phyloP scores from a whole-genome alignment of 1,284 basidiomycete species.

The Nidula niveotomentosa region DNA sequence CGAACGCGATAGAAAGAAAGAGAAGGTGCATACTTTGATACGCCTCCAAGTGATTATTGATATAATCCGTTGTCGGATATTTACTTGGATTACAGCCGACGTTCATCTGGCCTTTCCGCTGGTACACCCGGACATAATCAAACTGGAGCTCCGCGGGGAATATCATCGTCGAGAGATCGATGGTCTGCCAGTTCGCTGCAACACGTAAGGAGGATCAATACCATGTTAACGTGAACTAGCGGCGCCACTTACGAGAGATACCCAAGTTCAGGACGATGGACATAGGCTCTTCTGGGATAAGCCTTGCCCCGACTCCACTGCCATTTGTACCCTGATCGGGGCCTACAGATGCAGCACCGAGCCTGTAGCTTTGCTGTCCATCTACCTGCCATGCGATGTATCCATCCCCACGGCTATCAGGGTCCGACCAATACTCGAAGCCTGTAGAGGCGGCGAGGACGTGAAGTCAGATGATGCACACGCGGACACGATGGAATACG shows the following conservation, averaged over 20 bases:
- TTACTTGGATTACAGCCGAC: constrained; percentile 54
- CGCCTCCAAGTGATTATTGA: constrained; percentile 47
- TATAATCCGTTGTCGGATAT: constrained; percentile 67
- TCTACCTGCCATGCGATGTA: constrained; percentile 69
- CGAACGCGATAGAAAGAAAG: not conserved
- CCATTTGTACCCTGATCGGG: constrained; percentile 46
- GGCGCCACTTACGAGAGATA: constrained; percentile 49
- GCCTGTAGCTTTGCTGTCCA: constrained; percentile 46
- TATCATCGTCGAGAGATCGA: constrained; percentile 48
- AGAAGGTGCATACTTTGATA: constrained; percentile 38
- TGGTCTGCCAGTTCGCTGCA: constrained; percentile 46
- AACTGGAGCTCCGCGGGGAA: constrained; percentile 69
- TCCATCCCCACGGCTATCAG: constrained; percentile 48
- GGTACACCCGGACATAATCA: constrained; percentile 76
- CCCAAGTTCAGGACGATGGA: constrained; percentile 66
- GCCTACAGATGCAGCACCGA: constrained; percentile 55
- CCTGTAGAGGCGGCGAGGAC: constrained; percentile 29
- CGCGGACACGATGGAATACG: constrained; percentile 11
- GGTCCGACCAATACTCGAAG: constrained; percentile 71
- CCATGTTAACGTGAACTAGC: not conserved
- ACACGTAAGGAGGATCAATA: not conserved
- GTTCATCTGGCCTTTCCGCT: constrained; percentile 51
- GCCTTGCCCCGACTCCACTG: constrained; percentile 53
- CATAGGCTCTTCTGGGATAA: constrained; percentile 78
- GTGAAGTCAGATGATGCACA: not conserved